phyloP scores from a whole-genome alignment of 2,329 filamentous ascomycete species.

The Pochonia chlamydosporia region DNA sequence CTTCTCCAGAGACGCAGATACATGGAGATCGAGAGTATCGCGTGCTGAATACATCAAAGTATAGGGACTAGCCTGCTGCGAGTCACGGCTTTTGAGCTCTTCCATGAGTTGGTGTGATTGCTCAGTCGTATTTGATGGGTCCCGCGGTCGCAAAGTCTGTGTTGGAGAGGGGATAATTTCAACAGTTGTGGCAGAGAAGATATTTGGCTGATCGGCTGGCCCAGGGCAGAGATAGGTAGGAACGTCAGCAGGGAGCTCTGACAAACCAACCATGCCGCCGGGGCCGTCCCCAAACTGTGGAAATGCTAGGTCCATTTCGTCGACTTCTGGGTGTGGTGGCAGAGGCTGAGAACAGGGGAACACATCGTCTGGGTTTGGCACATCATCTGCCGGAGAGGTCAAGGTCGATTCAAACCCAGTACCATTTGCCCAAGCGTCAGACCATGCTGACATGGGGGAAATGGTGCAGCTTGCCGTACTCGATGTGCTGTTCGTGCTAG shows the following conservation, averaged over 20 bases:
- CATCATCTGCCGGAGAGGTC: conserved; percentile 39
- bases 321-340: conserved; percentile 16
- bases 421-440: conserved; percentile 31
- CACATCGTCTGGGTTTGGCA: conserved; percentile 26
- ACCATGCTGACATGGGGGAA: conserved; percentile 42
- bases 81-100: conserved; percentile 17
- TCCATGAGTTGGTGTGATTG: conserved; percentile 11
- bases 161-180: background rate
- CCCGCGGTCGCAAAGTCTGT: background rate
- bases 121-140: conserved; percentile 6
- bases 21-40: conserved; percentile 40
- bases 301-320: conserved; percentile 5
- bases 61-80: conserved; percentile 16
- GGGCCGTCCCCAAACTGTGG: conserved; percentile 1
- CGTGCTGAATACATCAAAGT: conserved; percentile 37
- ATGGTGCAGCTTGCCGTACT: conserved; percentile 35
- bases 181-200: background rate
- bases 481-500: conserved; percentile 31
- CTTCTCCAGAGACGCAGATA: conserved; percentile 36
- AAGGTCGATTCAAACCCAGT: conserved; percentile 36
- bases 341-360: conserved; percentile 13
- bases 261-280: conserved; percentile 22
- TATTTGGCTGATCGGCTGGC: background rate
- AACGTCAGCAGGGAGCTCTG: conserved; percentile 38
- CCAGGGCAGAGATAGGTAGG: conserved; percentile 17